These are phyloP conservation scores for Hypoxylon lenormandii DNA, from an alignment of 495 filamentous ascomycete species.

Conservation along the genomic window DNA sequence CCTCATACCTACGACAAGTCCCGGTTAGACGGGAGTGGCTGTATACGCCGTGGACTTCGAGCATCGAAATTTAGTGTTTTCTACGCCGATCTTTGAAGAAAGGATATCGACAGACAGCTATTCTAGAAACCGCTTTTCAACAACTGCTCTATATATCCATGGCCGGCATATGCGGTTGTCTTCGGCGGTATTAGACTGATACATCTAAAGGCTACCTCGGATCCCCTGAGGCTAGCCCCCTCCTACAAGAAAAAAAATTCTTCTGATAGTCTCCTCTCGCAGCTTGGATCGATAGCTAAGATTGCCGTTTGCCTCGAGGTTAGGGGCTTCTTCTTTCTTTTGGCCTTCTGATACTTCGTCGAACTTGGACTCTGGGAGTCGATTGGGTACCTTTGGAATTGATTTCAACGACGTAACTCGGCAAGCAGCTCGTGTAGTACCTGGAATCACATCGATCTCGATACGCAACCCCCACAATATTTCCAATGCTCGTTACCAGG, in stretches of 20 bases:
- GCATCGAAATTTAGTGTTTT: constrained; percentile 20
- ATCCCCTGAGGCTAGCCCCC: constrained; percentile 16
- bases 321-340: constrained; percentile 21
- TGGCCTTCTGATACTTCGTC: constrained; percentile 6
- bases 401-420: constrained; percentile 27
- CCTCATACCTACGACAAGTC: constrained; percentile 34
- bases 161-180: constrained; percentile 21
- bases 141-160: constrained; percentile 22
- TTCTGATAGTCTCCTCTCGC: constrained; percentile 9
- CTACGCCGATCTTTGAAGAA: constrained; percentile 23
- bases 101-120: constrained; percentile 14
- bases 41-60: constrained; percentile 13
- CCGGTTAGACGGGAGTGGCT: constrained; percentile 18
- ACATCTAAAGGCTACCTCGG: constrained; percentile 25
- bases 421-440: constrained; percentile 31
- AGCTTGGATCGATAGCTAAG: constrained; percentile 15
- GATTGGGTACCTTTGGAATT: constrained; percentile 7
- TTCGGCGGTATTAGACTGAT: constrained; percentile 21
- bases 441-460: constrained; percentile 29
- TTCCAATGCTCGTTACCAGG: constrained; percentile 73
- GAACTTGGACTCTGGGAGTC: constrained; percentile 19
- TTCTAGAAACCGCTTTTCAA: constrained; percentile 15
- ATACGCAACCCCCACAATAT: constrained; percentile 44
- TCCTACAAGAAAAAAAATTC: constrained; percentile 3
- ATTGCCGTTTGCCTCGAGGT: constrained; percentile 16